These are phyloP conservation scores for Kodamaea hsintzibuensis DNA, from an alignment of 805 yeast genomes.

Conservation along the genomic window DNA sequence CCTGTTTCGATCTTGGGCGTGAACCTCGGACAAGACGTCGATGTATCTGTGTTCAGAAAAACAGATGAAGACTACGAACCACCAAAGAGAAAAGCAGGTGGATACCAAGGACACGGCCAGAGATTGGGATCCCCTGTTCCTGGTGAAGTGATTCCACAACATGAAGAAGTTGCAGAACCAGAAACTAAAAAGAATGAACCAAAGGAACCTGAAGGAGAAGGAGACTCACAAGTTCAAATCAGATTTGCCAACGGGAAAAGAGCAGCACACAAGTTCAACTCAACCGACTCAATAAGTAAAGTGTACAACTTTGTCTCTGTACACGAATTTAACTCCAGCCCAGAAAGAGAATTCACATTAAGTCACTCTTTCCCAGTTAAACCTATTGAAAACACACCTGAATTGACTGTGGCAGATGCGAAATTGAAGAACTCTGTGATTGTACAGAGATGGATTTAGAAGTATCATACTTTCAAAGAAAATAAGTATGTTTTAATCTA, in stretches of 20 bases:
- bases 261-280: slow-evolving; percentile 60
- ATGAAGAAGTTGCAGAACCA: slow-evolving; percentile 17
- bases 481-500: not conserved
- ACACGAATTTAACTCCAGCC: slow-evolving; percentile 45
- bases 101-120: slow-evolving; percentile 78
- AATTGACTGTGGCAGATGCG: slow-evolving; percentile 65
- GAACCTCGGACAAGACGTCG: slow-evolving; percentile 88
- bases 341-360: slow-evolving; percentile 56
- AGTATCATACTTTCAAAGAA: not conserved
- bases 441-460: slow-evolving; percentile 72
- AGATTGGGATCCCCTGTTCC: slow-evolving; percentile 90
- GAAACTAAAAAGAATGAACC: not conserved
- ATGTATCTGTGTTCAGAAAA: slow-evolving; percentile 79
- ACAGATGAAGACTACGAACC: slow-evolving; percentile 77
- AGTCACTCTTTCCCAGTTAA: slow-evolving; percentile 83
- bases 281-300: slow-evolving; percentile 61
- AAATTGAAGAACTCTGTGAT: slow-evolving; percentile 82
- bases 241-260: slow-evolving; percentile 83
- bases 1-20: slow-evolving; percentile 83
- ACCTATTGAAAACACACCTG: slow-evolving; percentile 56
- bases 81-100: slow-evolving; percentile 62
- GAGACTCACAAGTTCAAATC: slow-evolving; percentile 78
- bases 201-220: slow-evolving; percentile 31
- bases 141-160: slow-evolving; percentile 47
- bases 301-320: slow-evolving; percentile 66